These are phyloP conservation scores for Bromus sterilis DNA, from an alignment of 176 grass and related monocot genomes.

Conservation along the genomic window DNA sequence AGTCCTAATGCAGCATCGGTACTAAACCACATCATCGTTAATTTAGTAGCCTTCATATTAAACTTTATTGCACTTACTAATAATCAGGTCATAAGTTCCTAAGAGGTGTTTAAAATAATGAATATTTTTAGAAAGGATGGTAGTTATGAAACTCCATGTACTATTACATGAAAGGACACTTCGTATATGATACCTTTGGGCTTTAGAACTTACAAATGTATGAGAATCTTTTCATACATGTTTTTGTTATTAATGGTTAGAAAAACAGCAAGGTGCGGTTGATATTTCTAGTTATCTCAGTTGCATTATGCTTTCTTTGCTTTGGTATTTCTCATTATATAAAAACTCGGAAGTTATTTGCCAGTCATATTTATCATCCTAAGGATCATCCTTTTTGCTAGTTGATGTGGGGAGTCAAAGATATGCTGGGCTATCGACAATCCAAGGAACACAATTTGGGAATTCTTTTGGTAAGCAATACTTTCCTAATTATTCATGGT, in stretches of 20 bases:
- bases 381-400: constrained; percentile 21
- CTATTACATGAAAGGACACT: not conserved
- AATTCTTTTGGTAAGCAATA: constrained; percentile 81
- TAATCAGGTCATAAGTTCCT: not conserved
- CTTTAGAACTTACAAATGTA: not conserved
- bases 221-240: not conserved
- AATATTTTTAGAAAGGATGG: not conserved
- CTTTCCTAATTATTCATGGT: constrained; percentile 1
- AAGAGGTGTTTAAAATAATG: not conserved
- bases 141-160: not conserved
- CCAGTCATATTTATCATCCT: not conserved
- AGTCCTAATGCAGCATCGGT: not conserved
- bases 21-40: not conserved
- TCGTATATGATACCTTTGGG: not conserved
- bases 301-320: not conserved
- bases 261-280: not conserved
- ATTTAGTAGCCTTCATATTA: not conserved
- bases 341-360: not conserved
- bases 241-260: not conserved
- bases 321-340: not conserved
- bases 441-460: constrained; percentile 86
- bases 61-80: not conserved
- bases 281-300: not conserved
- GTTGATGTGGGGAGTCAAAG: constrained; percentile 73
- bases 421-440: constrained; percentile 34